Percentiles rank a stretch among this genome's conserved stretches.
Conservation (phyloP, 192 early-diverging fungal genomes). For the Spizellomyces punctatus region DNA sequence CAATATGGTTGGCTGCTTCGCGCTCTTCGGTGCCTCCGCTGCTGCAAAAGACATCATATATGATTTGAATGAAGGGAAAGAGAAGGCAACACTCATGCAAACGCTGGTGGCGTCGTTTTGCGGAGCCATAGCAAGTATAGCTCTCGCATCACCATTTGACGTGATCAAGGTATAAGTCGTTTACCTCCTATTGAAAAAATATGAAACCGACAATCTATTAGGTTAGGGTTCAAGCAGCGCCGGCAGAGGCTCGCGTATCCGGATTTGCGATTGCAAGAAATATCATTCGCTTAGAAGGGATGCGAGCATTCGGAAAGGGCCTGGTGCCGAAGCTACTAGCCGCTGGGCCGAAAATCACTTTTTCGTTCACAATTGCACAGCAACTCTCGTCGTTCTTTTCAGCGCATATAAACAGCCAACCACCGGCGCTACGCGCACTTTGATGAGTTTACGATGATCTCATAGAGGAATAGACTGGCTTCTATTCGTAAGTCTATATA, state of each 20-base stretch:
- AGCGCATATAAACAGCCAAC: too few relatives aligned
- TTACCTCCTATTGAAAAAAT: background rate
- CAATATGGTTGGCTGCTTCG: slow-evolving; percentile 92
- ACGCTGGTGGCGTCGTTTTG: slow-evolving; percentile 86
- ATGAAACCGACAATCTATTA: background rate
- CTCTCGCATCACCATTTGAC: slow-evolving; percentile 88
- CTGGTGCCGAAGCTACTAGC: slow-evolving; percentile 41
- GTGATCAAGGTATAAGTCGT: slow-evolving; percentile 85
- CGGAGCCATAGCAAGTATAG: slow-evolving; percentile 84
- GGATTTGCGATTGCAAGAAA: slow-evolving; percentile 76
- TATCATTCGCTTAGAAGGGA: slow-evolving; percentile 83
- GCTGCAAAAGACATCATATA: slow-evolving; percentile 88
- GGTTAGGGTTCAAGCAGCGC: slow-evolving; percentile 79
- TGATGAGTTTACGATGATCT: too few relatives aligned
- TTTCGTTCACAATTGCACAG: slow-evolving; percentile 92
- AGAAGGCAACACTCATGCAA: slow-evolving; percentile 84
- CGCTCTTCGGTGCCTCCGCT: slow-evolving; percentile 86
- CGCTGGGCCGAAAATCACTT: slow-evolving; percentile 86
- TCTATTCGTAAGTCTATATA: too few relatives aligned
- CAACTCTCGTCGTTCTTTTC: slow-evolving; percentile 47
- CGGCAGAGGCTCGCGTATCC: slow-evolving; percentile 78
- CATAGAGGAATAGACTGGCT: too few relatives aligned
- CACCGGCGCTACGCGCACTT: too few relatives aligned
- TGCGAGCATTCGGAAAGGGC: slow-evolving; percentile 87
- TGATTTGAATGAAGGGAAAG: slow-evolving; percentile 53